These are phyloP conservation scores for Talaromyces stipitatus DNA, from an alignment of 495 filamentous ascomycete genomes.

Conservation along the genomic window DNA sequence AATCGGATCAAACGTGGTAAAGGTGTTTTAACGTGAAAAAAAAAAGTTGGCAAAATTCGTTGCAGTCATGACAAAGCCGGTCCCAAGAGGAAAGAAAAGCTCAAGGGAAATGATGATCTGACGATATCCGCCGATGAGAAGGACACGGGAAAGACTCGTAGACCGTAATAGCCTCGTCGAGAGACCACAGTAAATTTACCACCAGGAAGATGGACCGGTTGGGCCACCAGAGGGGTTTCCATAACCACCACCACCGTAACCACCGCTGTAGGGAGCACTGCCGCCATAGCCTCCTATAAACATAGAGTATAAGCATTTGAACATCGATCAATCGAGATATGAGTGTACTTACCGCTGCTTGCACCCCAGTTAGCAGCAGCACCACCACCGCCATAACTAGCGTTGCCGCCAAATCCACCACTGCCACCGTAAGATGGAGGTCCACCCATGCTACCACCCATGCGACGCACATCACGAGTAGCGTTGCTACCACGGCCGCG, in stretches of 20 bases:
- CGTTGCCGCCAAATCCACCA: conserved; percentile 41
- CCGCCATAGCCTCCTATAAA: conserved; percentile 31
- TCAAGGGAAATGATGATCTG: conserved; percentile 39
- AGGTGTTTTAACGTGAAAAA: conserved; percentile 8
- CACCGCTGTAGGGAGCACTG: conserved; percentile 43
- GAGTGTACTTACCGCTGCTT: conserved; percentile 23
- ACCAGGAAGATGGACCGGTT: conserved; percentile 85
- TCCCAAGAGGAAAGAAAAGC: conserved; percentile 26
- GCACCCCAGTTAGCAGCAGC: conserved; percentile 20
- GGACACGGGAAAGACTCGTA: conserved; percentile 39
- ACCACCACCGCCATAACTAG: conserved; percentile 21
- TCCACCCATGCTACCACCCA: conserved; percentile 33
- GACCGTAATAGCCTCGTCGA: conserved; percentile 37
- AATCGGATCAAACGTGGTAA: conserved; percentile 21
- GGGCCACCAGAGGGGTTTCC: conserved; percentile 74
- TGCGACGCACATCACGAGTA: conserved; percentile 85
- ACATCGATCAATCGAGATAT: neutral
- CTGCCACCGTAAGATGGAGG: conserved; percentile 38
- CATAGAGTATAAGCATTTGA: neutral
- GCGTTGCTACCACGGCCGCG: conserved; percentile 56
- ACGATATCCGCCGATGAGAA: conserved; percentile 39
- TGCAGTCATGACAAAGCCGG: conserved; percentile 45
- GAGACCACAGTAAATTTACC: conserved; percentile 61
- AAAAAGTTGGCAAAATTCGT: conserved; percentile 31
- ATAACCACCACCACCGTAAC: conserved; percentile 54